Percentiles rank a stretch among this genome's conserved stretches.
Conservation (phyloP, 306 rosid genomes). For the Cucumis hystrix region DNA sequence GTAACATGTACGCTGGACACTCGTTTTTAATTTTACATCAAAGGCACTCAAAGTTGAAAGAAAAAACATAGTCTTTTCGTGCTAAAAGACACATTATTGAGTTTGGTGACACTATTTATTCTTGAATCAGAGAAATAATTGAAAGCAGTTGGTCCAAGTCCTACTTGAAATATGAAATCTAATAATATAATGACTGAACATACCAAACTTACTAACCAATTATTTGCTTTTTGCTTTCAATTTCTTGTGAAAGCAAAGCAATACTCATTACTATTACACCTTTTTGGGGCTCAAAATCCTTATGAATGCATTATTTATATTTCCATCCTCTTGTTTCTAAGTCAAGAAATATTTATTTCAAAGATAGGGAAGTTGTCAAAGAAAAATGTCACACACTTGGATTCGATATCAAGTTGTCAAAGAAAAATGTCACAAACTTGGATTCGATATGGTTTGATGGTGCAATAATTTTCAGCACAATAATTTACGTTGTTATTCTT, state of each 20-base stretch:
- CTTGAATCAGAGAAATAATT: not conserved
- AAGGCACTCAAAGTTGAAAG: not conserved
- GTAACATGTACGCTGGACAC: not conserved
- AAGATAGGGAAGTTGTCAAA: not conserved
- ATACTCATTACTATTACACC: not conserved
- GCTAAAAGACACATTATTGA: not conserved
- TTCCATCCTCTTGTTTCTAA: too few species aligned
- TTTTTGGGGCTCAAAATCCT: not conserved
- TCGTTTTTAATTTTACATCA: not conserved
- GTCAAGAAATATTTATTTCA: not conserved
- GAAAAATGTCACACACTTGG: not conserved
- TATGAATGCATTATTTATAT: not conserved
- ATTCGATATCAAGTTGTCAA: not conserved
- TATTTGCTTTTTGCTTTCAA: not conserved
- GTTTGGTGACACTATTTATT: not conserved
- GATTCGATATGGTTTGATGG: not conserved
- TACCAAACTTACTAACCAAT: not conserved
- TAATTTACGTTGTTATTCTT: not conserved
- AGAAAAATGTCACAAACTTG: not conserved
- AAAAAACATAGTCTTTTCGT: not conserved
- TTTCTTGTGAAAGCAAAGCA: constrained; percentile 2
- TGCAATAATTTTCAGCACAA: not conserved
- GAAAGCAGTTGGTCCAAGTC: not conserved
- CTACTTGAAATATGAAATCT: not conserved
- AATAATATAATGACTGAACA: not conserved